phyloP scores from a whole-genome alignment of 2,329 filamentous ascomycete species.

The Fusarium algeriense region DNA sequence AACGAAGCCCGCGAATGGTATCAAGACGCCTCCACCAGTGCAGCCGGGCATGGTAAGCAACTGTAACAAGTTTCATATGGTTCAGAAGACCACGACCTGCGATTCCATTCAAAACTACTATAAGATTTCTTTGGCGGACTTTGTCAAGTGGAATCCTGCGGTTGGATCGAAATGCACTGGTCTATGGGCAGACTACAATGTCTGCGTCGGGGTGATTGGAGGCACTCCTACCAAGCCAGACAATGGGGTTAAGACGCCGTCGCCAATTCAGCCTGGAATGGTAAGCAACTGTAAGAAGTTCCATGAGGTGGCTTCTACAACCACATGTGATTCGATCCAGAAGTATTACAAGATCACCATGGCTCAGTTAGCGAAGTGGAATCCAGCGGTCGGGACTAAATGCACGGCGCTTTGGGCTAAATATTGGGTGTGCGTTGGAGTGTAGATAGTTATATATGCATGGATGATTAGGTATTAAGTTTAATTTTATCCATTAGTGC shows the following conservation, averaged over 20 bases:
- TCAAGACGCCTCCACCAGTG: not conserved
- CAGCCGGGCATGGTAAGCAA: no score
- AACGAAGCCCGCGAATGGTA: not conserved
- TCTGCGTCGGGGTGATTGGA: not conserved
- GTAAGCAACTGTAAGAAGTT: not conserved
- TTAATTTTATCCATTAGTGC: no score
- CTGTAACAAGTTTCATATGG: no score
- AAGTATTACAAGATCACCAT: not conserved
- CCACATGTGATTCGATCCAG: not conserved
- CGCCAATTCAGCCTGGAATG: not conserved
- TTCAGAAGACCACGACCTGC: no score
- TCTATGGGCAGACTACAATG: not conserved
- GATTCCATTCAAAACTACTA: constrained; percentile 4
- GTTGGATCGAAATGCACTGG: not conserved
- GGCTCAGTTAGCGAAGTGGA: not conserved
- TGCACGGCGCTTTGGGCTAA: not conserved
- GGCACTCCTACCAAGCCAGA: not conserved
- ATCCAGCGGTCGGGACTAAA: not conserved
- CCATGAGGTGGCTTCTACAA: not conserved
- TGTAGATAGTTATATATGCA: not conserved
- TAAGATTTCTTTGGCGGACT: constrained; percentile 3
- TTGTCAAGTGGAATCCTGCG: constrained; percentile 22
- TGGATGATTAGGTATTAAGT: no score
- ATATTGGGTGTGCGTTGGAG: not conserved
- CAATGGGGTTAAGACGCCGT: not conserved